Evolutionary conservation across 805 yeast genomes (phyloP).

Genomic region (Saturnispora ahearnii): DNA sequence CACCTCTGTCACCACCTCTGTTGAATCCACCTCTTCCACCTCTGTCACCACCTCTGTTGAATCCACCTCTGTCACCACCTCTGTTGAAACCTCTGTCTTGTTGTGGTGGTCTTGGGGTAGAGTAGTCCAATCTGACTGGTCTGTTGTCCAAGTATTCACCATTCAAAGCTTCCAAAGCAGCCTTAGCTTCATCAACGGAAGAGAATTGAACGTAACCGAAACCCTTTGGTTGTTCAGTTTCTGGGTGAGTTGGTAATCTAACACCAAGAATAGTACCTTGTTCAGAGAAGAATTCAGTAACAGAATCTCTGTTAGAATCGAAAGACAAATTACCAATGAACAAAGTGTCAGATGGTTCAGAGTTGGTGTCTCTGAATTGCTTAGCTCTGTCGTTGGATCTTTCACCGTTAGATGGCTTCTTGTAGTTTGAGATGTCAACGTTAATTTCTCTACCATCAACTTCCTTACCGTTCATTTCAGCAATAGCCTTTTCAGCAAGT

Average conservation of each 20-base stretch:
- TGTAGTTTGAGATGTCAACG: constrained; percentile 82
- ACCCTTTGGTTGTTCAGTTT: constrained; percentile 98
- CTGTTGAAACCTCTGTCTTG: constrained; percentile 18
- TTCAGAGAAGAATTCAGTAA: constrained; percentile 64
- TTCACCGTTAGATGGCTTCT: constrained; percentile 42
- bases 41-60: constrained; percentile 12
- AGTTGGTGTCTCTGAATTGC: constrained; percentile 82
- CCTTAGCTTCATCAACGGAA: constrained; percentile 79
- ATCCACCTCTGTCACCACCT: constrained; percentile 14
- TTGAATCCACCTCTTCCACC: constrained; percentile 11
- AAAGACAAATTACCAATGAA: constrained; percentile 95
- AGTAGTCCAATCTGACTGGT: constrained; percentile 89
- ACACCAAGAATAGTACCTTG: constrained; percentile 80
- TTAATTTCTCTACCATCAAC: constrained; percentile 96
- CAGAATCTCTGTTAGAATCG: constrained; percentile 72
- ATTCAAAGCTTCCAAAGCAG: constrained; percentile 77
- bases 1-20: constrained; percentile 25
- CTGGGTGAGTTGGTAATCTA: constrained; percentile 97
- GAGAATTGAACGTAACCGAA: constrained; percentile 95
- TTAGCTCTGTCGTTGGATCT: constrained; percentile 70
- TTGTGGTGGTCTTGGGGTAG: constrained; percentile 58
- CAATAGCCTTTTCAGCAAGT: constrained; percentile 78
- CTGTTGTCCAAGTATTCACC: constrained; percentile 88
- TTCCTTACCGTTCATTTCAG: constrained; percentile 83
- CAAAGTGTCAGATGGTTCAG: constrained; percentile 90